Evolutionary conservation across 1,284 basidiomycete species (phyloP).

Genomic region (Ustilago shanxiensis): DNA sequence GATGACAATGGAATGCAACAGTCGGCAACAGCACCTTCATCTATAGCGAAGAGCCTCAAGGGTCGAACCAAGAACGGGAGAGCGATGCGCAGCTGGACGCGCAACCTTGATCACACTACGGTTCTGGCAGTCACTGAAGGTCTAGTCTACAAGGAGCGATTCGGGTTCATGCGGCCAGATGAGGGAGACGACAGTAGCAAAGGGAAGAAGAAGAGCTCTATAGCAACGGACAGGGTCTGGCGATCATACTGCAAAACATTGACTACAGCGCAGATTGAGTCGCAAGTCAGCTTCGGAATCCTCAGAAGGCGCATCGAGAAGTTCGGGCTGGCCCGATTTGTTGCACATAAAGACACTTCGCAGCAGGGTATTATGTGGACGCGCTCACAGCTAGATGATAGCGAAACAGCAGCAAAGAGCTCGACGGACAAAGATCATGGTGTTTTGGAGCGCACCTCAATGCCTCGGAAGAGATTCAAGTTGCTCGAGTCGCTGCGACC

Average conservation of each 20-base stretch:
- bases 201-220: not conserved
- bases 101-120: constrained; percentile 67
- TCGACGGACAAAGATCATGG: constrained; percentile 15
- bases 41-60: constrained; percentile 19
- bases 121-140: constrained; percentile 67
- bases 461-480: constrained; percentile 46
- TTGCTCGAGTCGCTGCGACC: constrained; percentile 65
- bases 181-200: not conserved
- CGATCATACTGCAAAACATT: constrained; percentile 49
- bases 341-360: constrained; percentile 66
- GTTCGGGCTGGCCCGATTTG: constrained; percentile 67
- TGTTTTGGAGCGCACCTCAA: constrained; percentile 34
- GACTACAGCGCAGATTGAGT: constrained; percentile 62
- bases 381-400: constrained; percentile 24
- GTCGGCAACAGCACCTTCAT: not conserved
- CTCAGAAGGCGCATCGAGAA: constrained; percentile 66
- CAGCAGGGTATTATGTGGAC: constrained; percentile 61
- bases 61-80: constrained; percentile 49
- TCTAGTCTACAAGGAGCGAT: constrained; percentile 54
- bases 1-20: not conserved
- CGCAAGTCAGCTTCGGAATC: constrained; percentile 57
- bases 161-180: constrained; percentile 40
- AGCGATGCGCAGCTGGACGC: constrained; percentile 66
- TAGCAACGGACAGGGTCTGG: constrained; percentile 18
- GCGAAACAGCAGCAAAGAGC: not conserved